Evolutionary conservation across 2,329 filamentous ascomycete species (phyloP), one percentile per base, ranked within the genome.

Genomic region (Sphaceloma murrayae): DNA sequence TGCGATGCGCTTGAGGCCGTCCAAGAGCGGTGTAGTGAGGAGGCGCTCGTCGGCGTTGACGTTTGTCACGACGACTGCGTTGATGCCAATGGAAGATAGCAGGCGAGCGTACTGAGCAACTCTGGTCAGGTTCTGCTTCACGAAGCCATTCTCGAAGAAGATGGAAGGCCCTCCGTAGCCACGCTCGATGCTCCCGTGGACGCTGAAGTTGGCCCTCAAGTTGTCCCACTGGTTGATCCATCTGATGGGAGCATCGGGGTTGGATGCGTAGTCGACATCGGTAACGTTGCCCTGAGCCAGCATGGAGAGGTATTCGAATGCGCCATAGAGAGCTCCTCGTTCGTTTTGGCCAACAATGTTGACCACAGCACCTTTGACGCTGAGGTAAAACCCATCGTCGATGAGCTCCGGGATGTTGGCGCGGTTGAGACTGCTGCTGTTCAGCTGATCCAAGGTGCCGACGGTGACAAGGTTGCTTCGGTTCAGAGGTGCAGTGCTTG

Each of bases 151-250:
- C 34, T 66, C 61, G 60, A 83, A 85, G 62, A 83, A 85, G 45
- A 84, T 80, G 1, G 79, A 84, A 0, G 68, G 62, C 0, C 81
- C 80, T 3, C 69, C 80, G 52, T 80, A 85, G 13, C 80, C 80
- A 43, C 80, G 67, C 57, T 84, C 80, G 33, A 85, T 77, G 30
- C 69, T 76, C 9, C 79, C 72, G 47, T 80, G 72, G 11, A 34
- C 30, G 10, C 40, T 34, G 6, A 16, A 3, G 19, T 34, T n/a
- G 2, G 40, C 3, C 4, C 30, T 9, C 57, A 84, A 64, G 51
- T 85, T 83, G 56, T 85, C 78, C 80, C 80, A 85, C 51, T 85
- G 73, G 54, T 85, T 84, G 0, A 76, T 72, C 80, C 80, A 84
- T 50, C 80, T 70, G 31, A 85, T 72, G 0, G 73, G 73, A 0